A percentile compares a stretch with the other conserved stretches of the same genome.
Conservation (phyloP, 371 early-diverging fungal species). For the Mortierella sp. region DNA sequence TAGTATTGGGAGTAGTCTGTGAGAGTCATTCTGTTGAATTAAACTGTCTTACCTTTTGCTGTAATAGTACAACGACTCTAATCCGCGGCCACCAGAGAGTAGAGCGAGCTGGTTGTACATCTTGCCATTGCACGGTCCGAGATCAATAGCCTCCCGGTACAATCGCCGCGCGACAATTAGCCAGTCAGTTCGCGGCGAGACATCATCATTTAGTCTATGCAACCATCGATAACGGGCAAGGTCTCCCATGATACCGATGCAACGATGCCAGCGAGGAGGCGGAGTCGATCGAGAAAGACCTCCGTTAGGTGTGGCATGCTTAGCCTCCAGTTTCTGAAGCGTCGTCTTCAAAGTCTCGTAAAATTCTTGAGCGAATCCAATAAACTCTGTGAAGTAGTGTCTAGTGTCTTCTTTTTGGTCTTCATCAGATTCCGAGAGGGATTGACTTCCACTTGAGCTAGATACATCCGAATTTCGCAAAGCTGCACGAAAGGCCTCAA, state of each 20-base stretch:
- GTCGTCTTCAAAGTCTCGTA: conserved; percentile 58
- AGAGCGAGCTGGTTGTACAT: conserved; percentile 60
- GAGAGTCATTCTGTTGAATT: not conserved
- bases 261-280: conserved; percentile 64
- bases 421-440: conserved; percentile 47
- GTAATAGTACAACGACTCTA: conserved; percentile 56
- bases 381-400: conserved; percentile 37
- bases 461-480: conserved; percentile 52
- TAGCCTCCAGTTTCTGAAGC: conserved; percentile 53
- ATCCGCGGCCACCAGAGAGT: conserved; percentile 44
- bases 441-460: conserved; percentile 18
- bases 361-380: conserved; percentile 57
- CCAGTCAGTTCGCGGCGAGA: conserved; percentile 35
- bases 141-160: conserved; percentile 67
- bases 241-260: conserved; percentile 68
- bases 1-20: not conserved
- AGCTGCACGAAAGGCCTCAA: conserved; percentile 69
- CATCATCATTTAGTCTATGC: conserved; percentile 52
- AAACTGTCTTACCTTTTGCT: conserved; percentile 52
- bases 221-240: conserved; percentile 73
- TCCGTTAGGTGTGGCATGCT: conserved; percentile 28
- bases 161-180: conserved; percentile 64
- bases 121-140: conserved; percentile 71
- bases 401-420: conserved; percentile 35
- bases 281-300: conserved; percentile 7